Conservation (phyloP, 1,139 yeast genomes). For the Taphrina deformans region DNA sequence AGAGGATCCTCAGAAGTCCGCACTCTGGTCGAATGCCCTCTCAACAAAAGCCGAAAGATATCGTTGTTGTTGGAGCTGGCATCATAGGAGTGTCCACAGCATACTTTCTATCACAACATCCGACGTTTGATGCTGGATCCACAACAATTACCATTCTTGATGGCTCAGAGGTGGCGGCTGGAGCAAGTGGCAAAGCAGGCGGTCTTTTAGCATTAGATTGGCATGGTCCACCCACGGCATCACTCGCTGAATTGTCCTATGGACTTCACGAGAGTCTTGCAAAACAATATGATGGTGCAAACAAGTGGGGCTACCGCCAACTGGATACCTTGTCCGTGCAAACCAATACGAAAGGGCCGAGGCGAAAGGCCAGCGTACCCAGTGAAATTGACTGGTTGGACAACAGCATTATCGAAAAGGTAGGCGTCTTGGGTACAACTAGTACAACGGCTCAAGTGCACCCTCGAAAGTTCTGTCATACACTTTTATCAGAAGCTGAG, state of each 20-base stretch:
- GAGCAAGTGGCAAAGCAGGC: conserved; percentile 97
- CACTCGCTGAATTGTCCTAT: conserved; percentile 85
- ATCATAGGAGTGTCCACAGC: conserved; percentile 96
- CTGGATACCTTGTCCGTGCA: conserved; percentile 83
- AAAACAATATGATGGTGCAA: conserved; percentile 72
- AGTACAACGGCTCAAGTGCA: conserved; percentile 96
- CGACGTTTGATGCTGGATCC: conserved; percentile 66
- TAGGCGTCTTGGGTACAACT: conserved; percentile 79
- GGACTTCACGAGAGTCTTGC: conserved; percentile 80
- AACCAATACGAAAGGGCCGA: conserved; percentile 55
- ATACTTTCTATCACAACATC: conserved; percentile 79
- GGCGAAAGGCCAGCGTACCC: conserved; percentile 52
- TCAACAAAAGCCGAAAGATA: not conserved
- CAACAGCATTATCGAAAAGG: conserved; percentile 62
- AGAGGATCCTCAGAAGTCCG: not conserved
- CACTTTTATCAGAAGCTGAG: conserved; percentile 73
- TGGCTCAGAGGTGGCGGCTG: conserved; percentile 87
- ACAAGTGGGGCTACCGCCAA: conserved; percentile 90
- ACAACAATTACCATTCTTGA: conserved; percentile 87
- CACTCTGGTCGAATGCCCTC: not conserved
- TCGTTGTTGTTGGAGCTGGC: conserved; percentile 66
- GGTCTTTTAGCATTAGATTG: conserved; percentile 50
- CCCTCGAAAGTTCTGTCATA: conserved; percentile 88
- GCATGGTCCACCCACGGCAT: conserved; percentile 89
- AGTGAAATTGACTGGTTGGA: conserved; percentile 79